A percentile compares a stretch with the other conserved stretches of the same genome.
Conservation (phyloP, 1,139 yeast genomes). For the Geotrichum siamense region DNA sequence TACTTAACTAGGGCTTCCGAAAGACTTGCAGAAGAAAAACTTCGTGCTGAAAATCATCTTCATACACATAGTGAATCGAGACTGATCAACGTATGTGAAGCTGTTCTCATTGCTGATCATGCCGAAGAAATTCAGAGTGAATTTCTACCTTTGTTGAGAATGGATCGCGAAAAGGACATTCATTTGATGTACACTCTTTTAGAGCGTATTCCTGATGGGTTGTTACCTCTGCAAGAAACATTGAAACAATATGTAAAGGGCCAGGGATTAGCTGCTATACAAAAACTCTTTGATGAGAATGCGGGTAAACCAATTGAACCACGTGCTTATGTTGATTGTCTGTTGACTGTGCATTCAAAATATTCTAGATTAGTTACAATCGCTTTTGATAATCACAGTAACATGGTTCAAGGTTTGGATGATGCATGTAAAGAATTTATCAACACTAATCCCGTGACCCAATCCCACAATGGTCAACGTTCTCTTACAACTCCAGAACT, state of each 20-base stretch:
- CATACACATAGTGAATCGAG: conserved; percentile 82
- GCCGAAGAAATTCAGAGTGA: conserved; percentile 71
- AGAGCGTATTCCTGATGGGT: conserved; percentile 57
- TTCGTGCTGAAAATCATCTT: conserved; percentile 67
- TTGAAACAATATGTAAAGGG: conserved; percentile 68
- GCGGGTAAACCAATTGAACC: conserved; percentile 50
- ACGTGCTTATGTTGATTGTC: conserved; percentile 68
- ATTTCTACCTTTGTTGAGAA: conserved; percentile 64
- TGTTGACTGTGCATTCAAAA: conserved; percentile 61
- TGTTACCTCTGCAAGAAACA: conserved; percentile 67
- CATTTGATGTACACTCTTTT: conserved; percentile 71
- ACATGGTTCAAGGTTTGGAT: conserved; percentile 82
- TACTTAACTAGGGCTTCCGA: conserved; percentile 82
- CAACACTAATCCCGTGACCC: conserved; percentile 75
- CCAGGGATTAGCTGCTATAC: conserved; percentile 65
- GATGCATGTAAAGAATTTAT: conserved; percentile 82
- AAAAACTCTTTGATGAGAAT: conserved; percentile 51
- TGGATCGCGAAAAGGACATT: conserved; percentile 69
- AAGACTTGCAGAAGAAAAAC: conserved; percentile 74
- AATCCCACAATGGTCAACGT: conserved; percentile 45
- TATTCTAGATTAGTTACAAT: conserved; percentile 58
- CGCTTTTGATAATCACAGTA: conserved; percentile 70
- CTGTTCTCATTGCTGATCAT: conserved; percentile 71
- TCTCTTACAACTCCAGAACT: conserved; percentile 67
- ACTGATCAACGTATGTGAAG: conserved; percentile 66